Conservation (phyloP, 176 grass and related monocot species). For the Lolium perenne region DNA sequence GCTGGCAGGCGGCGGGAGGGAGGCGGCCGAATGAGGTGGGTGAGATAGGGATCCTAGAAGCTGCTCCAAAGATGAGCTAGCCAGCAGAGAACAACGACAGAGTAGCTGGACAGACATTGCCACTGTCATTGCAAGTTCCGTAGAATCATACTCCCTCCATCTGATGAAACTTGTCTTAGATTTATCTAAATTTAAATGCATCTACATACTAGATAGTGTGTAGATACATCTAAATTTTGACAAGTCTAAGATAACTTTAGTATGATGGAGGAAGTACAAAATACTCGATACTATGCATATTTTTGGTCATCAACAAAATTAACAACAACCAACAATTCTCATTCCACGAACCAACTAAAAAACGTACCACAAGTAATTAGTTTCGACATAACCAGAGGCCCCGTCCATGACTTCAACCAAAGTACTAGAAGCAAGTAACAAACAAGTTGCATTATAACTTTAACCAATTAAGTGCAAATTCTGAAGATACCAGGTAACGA, state of each 20-base stretch:
- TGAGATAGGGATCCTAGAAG: slow-evolving; percentile 47
- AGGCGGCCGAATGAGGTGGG: too few species aligned
- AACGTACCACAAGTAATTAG: not conserved
- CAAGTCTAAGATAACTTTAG: too few species aligned
- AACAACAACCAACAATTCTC: not conserved
- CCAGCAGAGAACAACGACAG: slow-evolving; percentile 25
- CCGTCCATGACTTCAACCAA: too few species aligned
- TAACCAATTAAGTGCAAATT: not conserved
- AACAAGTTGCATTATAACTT: not conserved
- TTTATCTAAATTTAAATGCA: too few species aligned
- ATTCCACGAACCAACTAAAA: not conserved
- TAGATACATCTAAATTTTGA: too few species aligned
- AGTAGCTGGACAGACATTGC: not conserved
- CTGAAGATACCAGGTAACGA: not conserved
- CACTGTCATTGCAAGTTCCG: not conserved
- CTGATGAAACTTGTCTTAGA: too few species aligned
- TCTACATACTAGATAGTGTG: too few species aligned
- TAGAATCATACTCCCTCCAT: not conserved
- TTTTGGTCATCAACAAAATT: not conserved
- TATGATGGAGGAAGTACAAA: not conserved
- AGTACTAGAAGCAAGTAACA: too few species aligned
- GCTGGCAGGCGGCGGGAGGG: too few species aligned
- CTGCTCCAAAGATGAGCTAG: slow-evolving; percentile 52
- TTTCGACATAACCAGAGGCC: not conserved
- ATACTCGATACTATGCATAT: not conserved